phyloP scores from a whole-genome alignment of 129 eudicot species.

The Cynara cardunculus region DNA sequence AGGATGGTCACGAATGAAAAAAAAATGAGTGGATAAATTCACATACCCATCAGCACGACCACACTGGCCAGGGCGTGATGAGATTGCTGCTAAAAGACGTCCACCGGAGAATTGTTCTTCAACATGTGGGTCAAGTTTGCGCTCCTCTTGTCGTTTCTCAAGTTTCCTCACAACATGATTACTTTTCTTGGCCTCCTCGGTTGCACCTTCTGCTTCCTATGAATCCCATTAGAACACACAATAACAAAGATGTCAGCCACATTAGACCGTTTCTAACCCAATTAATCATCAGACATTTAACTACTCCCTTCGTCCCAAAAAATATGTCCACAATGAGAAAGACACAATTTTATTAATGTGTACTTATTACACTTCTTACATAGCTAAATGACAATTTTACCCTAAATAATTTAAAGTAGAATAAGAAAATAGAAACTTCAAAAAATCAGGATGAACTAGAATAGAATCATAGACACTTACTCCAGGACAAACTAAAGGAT shows the following conservation, averaged over 20 bases:
- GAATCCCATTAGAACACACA: background rate
- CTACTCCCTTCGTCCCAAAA: background rate
- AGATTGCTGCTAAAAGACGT: conserved; percentile 71
- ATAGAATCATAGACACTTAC: too few species aligned
- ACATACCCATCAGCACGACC: conserved; percentile 89
- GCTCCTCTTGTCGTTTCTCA: conserved; percentile 67
- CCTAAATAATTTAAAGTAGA: too few species aligned
- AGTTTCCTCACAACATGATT: conserved; percentile 69
- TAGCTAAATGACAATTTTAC: too few species aligned
- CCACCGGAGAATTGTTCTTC: conserved; percentile 86
- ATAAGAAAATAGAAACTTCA: too few species aligned
- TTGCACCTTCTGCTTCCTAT: conserved; percentile 55
- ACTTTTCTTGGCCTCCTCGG: conserved; percentile 75
- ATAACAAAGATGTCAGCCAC: background rate
- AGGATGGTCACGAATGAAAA: background rate
- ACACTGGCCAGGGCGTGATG: conserved; percentile 92
- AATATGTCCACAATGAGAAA: background rate
- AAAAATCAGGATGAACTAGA: too few species aligned
- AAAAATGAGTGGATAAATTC: background rate
- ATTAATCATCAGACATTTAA: background rate
- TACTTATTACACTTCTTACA: background rate
- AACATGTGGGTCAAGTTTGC: conserved; percentile 65
- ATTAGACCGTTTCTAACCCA: background rate
- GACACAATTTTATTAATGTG: background rate
- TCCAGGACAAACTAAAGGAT: too few species aligned